phyloP scores from a whole-genome alignment of 345 rosid species.

The Syzygium jambos region DNA sequence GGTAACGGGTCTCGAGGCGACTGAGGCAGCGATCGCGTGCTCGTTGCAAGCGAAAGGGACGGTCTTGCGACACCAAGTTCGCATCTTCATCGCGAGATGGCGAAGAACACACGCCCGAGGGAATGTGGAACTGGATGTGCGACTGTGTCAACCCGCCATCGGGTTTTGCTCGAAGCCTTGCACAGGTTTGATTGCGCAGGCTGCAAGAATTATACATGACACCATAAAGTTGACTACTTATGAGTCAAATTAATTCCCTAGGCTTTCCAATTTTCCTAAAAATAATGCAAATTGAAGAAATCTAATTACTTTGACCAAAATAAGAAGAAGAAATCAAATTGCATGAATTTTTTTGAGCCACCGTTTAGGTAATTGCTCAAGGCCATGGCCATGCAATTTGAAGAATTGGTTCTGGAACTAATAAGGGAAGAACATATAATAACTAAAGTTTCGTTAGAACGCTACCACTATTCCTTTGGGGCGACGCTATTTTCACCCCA shows the following conservation, averaged over 20 bases:
- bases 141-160: background rate
- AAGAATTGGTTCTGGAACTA: background rate
- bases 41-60: background rate
- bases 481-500: too few relatives aligned
- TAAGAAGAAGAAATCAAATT: background rate
- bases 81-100: background rate
- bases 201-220: background rate
- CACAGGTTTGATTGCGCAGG: background rate
- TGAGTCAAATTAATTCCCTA: background rate
- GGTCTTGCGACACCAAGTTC: background rate
- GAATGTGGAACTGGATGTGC: background rate
- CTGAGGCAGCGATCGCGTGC: background rate
- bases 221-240: background rate
- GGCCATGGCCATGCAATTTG: background rate
- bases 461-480: too few relatives aligned
- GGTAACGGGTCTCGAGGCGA: background rate
- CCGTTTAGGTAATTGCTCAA: background rate
- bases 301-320: background rate
- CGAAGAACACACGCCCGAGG: background rate
- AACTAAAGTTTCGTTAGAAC: background rate
- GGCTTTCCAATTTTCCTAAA: background rate
- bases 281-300: background rate
- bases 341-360: background rate
- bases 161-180: background rate
- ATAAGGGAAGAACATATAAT: background rate